phyloP scores from a whole-genome alignment of 73 alveolate species.

The Tetrahymena elliotti region DNA sequence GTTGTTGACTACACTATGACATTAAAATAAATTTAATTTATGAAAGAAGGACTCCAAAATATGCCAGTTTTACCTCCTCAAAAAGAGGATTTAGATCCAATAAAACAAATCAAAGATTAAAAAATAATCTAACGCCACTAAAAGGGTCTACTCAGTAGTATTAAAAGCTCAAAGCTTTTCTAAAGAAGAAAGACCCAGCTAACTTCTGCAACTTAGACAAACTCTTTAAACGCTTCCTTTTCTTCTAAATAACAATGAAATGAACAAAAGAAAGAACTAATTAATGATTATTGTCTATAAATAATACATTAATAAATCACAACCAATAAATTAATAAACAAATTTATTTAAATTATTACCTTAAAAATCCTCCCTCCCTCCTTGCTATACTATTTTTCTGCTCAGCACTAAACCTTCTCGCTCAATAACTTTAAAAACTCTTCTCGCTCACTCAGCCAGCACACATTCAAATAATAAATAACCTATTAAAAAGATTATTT shows the following conservation, averaged over 20 bases:
- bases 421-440: background rate
- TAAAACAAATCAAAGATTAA: background rate
- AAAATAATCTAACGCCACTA: background rate
- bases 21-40: background rate
- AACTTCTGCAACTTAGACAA: background rate
- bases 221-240: background rate
- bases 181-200: background rate
- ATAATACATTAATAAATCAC: no score
- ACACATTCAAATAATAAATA: no score
- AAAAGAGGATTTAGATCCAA: background rate
- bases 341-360: no score
- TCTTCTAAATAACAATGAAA: background rate
- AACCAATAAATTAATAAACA: background rate
- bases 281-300: no score
- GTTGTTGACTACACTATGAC: background rate
- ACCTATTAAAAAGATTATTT: no score
- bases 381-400: background rate
- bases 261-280: no score
- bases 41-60: background rate
- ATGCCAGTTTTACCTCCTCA: background rate
- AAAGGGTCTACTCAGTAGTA: background rate
- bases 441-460: background rate
- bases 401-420: background rate
- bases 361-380: background rate
- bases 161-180: background rate